Base-by-base conservation (phyloP, 192 early-diverging fungal species). In the Podila horticola region DNA sequence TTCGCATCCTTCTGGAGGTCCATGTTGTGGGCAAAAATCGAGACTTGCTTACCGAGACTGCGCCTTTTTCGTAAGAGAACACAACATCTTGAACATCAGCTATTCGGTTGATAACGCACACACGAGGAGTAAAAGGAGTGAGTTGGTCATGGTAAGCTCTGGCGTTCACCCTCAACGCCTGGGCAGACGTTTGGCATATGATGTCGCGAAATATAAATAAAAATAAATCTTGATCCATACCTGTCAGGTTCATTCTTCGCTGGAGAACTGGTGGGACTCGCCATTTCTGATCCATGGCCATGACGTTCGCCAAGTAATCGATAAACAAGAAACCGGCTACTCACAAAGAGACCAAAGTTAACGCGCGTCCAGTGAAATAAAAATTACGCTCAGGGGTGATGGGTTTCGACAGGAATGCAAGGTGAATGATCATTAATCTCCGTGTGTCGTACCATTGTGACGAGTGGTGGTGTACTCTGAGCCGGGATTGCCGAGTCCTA, bases 301-400 rank as follows among this genome's bases (percentile, higher is more conserved):
- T 83, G n/a, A 83, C 87, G 67, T 91, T 91, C 28, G 90, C 83
- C 10, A 91, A 73, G 61, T 91, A 91, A 55, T 91, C 85, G 30
- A 85, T 82, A 70, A 90, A 89, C 30, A 91, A 82, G 55, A 74
- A 88, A 5, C 90, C 90, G 29, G 86, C 90, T 89, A 29, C 28
- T 15, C 51, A 22, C 19, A 9, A 24, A 34, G 3, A 34, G 33
- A 34, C 33, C 33, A 34, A 34, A 55, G n/a, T 22, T 3, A 55
- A 55, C 20, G 9, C 51, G 19, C 7, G 19, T 55, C 51, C 19
- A 55, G 13, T 5, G 29, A 24, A 74, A 22, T 9, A 29, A 59
- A 48, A 58, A 45, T 17, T 15, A 45, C n/a, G 15, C 41, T 45
- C 41, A 17, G 41, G 12, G 8, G 41, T 15, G 41, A 45, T 12